Percentiles rank a stretch among this genome's conserved stretches.
These are phyloP conservation scores for Penicillium sp. DNA, from an alignment of 2,329 filamentous ascomycete species.

Conservation along the genomic window DNA sequence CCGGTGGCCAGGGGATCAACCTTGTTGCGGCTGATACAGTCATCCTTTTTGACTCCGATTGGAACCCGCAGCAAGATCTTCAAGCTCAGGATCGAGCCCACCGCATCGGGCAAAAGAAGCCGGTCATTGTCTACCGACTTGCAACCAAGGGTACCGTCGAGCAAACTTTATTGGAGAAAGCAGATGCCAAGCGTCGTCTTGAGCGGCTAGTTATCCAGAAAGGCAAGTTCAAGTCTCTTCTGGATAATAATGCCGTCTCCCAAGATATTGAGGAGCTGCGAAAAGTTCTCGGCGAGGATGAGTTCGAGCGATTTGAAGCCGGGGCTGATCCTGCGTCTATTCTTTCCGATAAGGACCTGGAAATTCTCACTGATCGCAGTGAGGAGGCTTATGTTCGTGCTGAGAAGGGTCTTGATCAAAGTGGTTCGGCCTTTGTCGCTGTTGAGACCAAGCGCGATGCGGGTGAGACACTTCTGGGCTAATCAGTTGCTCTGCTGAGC, in stretches of 20 bases:
- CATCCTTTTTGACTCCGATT: conserved; percentile 84
- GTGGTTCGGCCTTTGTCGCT: conserved; percentile 61
- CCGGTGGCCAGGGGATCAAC: conserved; percentile 94
- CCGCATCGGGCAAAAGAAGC: conserved; percentile 87
- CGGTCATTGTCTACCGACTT: conserved; percentile 89
- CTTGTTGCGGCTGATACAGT: conserved; percentile 89
- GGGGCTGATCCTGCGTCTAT: conserved; percentile 59
- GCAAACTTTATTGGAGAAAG: conserved; percentile 78
- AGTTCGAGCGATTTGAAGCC: conserved; percentile 65
- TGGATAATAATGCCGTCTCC: conserved; percentile 53
- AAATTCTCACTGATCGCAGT: conserved; percentile 74
- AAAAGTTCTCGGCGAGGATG: conserved; percentile 68
- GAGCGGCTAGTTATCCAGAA: conserved; percentile 97
- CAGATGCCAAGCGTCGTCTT: conserved; percentile 85
- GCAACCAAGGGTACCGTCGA: conserved; percentile 93
- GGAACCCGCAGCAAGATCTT: conserved; percentile 95
- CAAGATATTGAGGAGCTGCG: conserved; percentile 62
- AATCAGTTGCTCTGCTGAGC: conserved; percentile 6
- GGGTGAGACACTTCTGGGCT: conserved; percentile 32
- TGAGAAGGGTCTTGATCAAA: conserved; percentile 70
- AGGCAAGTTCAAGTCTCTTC: conserved; percentile 73
- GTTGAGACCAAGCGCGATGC: conserved; percentile 71
- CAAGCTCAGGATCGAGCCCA: conserved; percentile 96
- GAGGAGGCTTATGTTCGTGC: conserved; percentile 68
- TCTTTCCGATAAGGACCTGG: conserved; percentile 72